Evolutionary conservation across 2,329 filamentous ascomycete species (phyloP), one percentile per base, ranked within the genome.

Genomic region (Colletotrichum magnum): DNA sequence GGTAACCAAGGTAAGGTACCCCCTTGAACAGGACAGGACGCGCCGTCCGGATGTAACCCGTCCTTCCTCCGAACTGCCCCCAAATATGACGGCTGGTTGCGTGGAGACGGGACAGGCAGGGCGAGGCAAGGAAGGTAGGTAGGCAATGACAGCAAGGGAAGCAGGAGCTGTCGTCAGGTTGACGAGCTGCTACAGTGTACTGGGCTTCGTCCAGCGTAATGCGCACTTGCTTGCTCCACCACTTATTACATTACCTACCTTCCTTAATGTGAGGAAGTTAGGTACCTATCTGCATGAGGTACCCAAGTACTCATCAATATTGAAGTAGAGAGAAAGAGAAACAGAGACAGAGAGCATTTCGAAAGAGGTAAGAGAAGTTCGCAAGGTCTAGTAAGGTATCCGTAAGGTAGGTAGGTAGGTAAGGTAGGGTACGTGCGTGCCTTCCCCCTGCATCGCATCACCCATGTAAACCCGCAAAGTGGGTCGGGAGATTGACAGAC

Each of bases 401-500:
- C 21, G 21, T 24, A 24, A 24, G 21, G 21, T 24, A 24, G 21
- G 21, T 24, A 24, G 21, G 21, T 24, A 24, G 21, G 54, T 58
- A 64, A 68, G 64, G 59, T 68, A 68, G 43, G 59, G 64, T 64
- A 54, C 52, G 65, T 68, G 60, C 60, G 45, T 52, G 16, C 56
- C 21, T 32, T 16, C 5, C 57, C 63, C 50, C 41, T 48, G 43
- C 63, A 41, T 53, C 32, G 32, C 32, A 36, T 36, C 32, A 10
- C 32, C 63, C 65, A 58, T 45, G 53, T 64, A 45, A 28, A n/a
- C n/a, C 26, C 28, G 52, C 43, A n/a, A 64, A 18, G 53, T 64
- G 59, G 64, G 47, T 18, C 64, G 64, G 64, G 64, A 68, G 64
- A 68, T 64, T 68, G 59, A 64, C 64, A 68, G 51, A 50, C 58